These are phyloP conservation scores for Dalbergia oliveri DNA, from an alignment of 306 rosid species.

Conservation along the genomic window DNA sequence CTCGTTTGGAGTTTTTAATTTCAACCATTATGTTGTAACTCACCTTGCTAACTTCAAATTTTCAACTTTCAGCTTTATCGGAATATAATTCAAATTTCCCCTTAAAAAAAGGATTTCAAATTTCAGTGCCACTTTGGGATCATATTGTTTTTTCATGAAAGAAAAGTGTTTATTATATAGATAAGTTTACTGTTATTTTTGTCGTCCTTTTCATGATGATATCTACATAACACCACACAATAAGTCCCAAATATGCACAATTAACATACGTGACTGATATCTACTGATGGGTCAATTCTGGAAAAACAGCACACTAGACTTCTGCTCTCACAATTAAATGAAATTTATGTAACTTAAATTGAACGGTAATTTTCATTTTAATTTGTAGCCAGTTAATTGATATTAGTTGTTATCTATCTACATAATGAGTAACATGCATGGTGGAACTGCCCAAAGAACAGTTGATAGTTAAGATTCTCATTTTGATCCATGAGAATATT, in stretches of 20 bases:
- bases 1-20: neutral
- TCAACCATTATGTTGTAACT: too few species aligned
- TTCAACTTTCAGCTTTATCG: neutral
- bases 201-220: neutral
- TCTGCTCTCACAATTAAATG: neutral
- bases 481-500: constrained; percentile 9
- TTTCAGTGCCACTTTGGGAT: neutral
- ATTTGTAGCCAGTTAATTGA: neutral
- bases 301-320: neutral
- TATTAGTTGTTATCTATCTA: neutral
- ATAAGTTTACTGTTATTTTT: neutral
- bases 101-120: constrained; percentile 12
- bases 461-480: constrained; percentile 53
- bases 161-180: neutral
- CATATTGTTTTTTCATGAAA: neutral
- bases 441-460: neutral
- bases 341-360: neutral
- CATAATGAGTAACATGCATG: too few species aligned
- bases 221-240: neutral
- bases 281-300: neutral
- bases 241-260: neutral
- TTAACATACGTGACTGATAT: neutral
- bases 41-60: neutral
- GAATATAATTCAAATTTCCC: too few species aligned
- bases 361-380: neutral